Evolutionary conservation across 768 basidiomycete species (phyloP).

Genomic region (Suillus variegatus): DNA sequence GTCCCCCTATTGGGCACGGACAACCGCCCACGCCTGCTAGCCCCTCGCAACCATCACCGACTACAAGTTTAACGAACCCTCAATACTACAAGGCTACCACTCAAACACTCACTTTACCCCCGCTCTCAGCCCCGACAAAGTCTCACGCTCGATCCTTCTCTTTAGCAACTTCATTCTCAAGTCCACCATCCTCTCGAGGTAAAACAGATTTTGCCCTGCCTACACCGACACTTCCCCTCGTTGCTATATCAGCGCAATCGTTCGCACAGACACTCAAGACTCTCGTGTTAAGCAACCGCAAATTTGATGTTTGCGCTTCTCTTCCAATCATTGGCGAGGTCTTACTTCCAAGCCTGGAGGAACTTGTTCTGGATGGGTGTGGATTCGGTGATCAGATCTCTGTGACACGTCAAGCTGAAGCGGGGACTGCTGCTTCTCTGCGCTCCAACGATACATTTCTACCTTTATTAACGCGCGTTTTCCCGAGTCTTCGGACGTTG

Average conservation of each 20-base stretch:
- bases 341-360: constrained; percentile 68
- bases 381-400: constrained; percentile 61
- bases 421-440: constrained; percentile 36
- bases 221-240: constrained; percentile 67
- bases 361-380: constrained; percentile 75
- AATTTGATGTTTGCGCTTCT: constrained; percentile 63
- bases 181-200: constrained; percentile 15
- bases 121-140: constrained; percentile 52
- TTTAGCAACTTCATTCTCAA: constrained; percentile 33
- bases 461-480: constrained; percentile 59
- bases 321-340: constrained; percentile 45
- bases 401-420: constrained; percentile 39
- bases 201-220: constrained; percentile 56
- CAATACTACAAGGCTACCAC: constrained; percentile 61
- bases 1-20: constrained; percentile 21
- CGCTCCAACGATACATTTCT: constrained; percentile 57
- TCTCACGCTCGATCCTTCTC: constrained; percentile 68
- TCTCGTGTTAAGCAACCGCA: constrained; percentile 63
- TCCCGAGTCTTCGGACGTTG: constrained; percentile 68
- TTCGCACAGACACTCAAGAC: constrained; percentile 60
- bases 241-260: constrained; percentile 56
- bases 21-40: constrained; percentile 30
- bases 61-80: constrained; percentile 43
- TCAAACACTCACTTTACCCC: constrained; percentile 65
- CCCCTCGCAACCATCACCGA: constrained; percentile 20